Evolutionary conservation across 768 basidiomycete genomes (phyloP).

Genomic region (Kwoniella sp.): DNA sequence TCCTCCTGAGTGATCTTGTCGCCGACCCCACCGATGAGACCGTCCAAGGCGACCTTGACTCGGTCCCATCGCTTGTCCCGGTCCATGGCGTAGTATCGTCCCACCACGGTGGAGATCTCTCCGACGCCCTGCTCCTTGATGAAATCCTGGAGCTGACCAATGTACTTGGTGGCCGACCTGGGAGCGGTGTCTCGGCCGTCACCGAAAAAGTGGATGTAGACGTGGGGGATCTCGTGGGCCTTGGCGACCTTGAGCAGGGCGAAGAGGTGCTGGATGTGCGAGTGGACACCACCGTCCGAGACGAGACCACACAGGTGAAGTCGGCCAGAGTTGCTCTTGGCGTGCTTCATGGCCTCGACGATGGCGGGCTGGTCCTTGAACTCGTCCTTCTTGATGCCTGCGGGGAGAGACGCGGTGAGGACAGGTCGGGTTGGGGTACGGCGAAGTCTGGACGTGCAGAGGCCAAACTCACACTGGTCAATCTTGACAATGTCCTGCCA

Average conservation of each 20-base stretch:
- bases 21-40: conserved; percentile 67
- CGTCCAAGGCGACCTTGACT: conserved; percentile 81
- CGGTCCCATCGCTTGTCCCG: conserved; percentile 96
- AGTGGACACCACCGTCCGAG: conserved; percentile 96
- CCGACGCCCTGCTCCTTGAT: conserved; percentile 66
- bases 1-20: conserved; percentile 57
- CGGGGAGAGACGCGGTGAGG: background rate
- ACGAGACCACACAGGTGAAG: conserved; percentile 86
- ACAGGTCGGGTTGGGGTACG: background rate
- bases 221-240: conserved; percentile 72
- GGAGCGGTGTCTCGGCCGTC: conserved; percentile 95
- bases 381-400: conserved; percentile 73
- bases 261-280: conserved; percentile 83
- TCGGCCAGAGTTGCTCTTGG: conserved; percentile 76
- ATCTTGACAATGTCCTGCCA: conserved; percentile 98
- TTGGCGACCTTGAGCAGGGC: conserved; percentile 89
- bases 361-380: conserved; percentile 77
- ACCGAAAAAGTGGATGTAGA: conserved; percentile 89
- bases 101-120: conserved; percentile 76
- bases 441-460: conserved; percentile 36
- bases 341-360: conserved; percentile 66
- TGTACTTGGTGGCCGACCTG: conserved; percentile 70
- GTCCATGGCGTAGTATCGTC: conserved; percentile 95
- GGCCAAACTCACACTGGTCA: conserved; percentile 58
- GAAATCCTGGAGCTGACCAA: conserved; percentile 71